A percentile compares a stretch with the other conserved stretches of the same genome.
Evolutionary conservation across 148 eudicot species (phyloP).

Genomic region (Rhododendron molle): DNA sequence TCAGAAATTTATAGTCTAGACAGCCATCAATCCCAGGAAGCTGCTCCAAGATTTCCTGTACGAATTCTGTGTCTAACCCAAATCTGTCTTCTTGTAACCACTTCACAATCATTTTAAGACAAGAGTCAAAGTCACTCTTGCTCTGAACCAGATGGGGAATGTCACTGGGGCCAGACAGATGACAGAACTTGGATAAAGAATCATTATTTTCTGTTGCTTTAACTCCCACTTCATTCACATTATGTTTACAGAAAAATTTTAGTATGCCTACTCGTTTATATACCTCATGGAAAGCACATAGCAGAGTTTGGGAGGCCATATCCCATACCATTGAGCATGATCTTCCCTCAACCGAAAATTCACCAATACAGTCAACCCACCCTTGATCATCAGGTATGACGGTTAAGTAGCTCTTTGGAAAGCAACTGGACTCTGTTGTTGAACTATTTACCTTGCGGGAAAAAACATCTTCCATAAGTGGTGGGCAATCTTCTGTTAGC

Average conservation of each 20-base stretch:
- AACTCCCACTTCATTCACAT: conserved; percentile 6
- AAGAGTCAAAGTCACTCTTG: conserved; percentile 18
- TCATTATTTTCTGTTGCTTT: conserved; percentile 14
- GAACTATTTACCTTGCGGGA: conserved; percentile 15
- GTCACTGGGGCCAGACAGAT: conserved; percentile 20
- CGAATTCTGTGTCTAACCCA: conserved; percentile 46
- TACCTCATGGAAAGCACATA: conserved; percentile 28
- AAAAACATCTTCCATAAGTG: conserved; percentile 25
- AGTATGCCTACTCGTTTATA: conserved; percentile 30
- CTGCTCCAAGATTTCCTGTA: conserved; percentile 49
- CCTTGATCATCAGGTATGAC: conserved; percentile 2
- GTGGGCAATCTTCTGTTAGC: conserved; percentile 37
- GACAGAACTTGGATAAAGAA: conserved; percentile 37
- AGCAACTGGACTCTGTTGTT: conserved; percentile 12
- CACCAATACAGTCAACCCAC: conserved; percentile 36
- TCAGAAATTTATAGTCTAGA: conserved; percentile 32
- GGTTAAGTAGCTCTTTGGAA: conserved; percentile 12
- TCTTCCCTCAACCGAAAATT: conserved; percentile 38
- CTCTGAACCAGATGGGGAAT: conserved; percentile 27
- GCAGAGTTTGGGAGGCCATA: conserved; percentile 31
- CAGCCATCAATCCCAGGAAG: conserved; percentile 41
- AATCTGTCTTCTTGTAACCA: conserved; percentile 52
- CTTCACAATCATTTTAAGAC: conserved; percentile 23
- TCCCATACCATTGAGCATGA: conserved; percentile 44
- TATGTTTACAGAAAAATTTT: conserved; percentile 32